Conservation (phyloP, 1,139 yeast species). For the Meyerozyma smithsonii region DNA sequence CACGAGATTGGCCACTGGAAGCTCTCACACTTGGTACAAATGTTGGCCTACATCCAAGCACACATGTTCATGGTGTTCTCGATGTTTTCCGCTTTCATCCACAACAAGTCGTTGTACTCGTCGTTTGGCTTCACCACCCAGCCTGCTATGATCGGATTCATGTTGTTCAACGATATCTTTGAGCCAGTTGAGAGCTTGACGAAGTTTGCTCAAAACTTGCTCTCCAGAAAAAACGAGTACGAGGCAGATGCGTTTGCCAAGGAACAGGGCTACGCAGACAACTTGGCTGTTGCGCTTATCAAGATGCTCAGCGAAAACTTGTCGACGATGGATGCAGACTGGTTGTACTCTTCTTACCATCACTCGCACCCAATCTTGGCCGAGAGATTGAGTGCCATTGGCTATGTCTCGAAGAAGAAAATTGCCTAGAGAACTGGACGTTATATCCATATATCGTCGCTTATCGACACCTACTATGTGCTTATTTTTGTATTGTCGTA, state of each 20-base stretch:
- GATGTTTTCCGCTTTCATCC: constrained; percentile 72
- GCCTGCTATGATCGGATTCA: constrained; percentile 78
- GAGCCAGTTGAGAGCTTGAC: constrained; percentile 71
- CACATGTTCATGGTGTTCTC: constrained; percentile 65
- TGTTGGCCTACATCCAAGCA: constrained; percentile 58
- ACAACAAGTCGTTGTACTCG: constrained; percentile 68
- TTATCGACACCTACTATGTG: no score
- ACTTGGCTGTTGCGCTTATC: constrained; percentile 68
- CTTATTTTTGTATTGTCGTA: no score
- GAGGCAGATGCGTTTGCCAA: constrained; percentile 90
- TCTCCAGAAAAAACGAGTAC: constrained; percentile 83
- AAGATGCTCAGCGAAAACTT: constrained; percentile 75
- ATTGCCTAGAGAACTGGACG: constrained; percentile 23
- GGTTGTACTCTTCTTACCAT: constrained; percentile 83
- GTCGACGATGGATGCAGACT: constrained; percentile 80
- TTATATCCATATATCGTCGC: no score
- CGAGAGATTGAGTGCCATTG: constrained; percentile 78
- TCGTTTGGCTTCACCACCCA: constrained; percentile 72
- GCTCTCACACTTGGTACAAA: constrained; percentile 73
- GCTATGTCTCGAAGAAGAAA: constrained; percentile 43
- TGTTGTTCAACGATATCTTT: constrained; percentile 67
- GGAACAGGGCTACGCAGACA: constrained; percentile 62
- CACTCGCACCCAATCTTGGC: constrained; percentile 88
- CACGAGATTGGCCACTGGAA: constrained; percentile 99
- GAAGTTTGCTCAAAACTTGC: constrained; percentile 60